phyloP scores from a whole-genome alignment of 257 asterid genomes.

The Scutellaria barbata region DNA sequence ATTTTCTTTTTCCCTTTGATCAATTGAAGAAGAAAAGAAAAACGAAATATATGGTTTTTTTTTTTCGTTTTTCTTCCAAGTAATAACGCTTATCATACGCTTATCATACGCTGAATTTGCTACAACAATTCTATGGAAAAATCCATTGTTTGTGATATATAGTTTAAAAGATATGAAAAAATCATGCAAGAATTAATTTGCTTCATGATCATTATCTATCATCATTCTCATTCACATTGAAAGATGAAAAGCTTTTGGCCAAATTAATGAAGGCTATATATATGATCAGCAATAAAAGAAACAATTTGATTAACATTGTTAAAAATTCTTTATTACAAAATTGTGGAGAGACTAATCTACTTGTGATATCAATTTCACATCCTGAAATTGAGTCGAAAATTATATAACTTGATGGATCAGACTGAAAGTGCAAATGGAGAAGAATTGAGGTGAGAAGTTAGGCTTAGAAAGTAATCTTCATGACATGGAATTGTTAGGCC shows the following conservation, averaged over 20 bases:
- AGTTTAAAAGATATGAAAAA: no score
- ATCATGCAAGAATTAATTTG: not conserved
- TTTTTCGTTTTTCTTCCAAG: no score
- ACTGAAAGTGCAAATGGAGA: slow-evolving; percentile 1
- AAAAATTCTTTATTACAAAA: slow-evolving; percentile 32
- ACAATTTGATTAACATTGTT: not conserved
- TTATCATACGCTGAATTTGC: not conserved
- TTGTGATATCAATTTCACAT: not conserved
- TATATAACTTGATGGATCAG: no score
- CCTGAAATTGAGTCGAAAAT: slow-evolving; percentile 10
- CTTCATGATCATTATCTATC: not conserved
- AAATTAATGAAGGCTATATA: slow-evolving; percentile 16
- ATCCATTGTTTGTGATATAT: no score
- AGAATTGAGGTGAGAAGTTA: slow-evolving; percentile 36
- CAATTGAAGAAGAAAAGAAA: not conserved
- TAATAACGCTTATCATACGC: no score
- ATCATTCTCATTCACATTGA: not conserved
- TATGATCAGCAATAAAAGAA: not conserved
- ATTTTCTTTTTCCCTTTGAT: no score
- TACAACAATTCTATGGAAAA: not conserved
- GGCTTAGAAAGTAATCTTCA: slow-evolving; percentile 42
- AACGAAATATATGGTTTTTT: not conserved
- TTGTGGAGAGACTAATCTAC: slow-evolving; percentile 25
- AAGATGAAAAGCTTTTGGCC: not conserved
- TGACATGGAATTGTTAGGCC: slow-evolving; percentile 50